A percentile compares a stretch with the other conserved stretches of the same genome.
phyloP scores from a whole-genome alignment of 352 stramenopile genomes.

The Elongisporangium anandrum region DNA sequence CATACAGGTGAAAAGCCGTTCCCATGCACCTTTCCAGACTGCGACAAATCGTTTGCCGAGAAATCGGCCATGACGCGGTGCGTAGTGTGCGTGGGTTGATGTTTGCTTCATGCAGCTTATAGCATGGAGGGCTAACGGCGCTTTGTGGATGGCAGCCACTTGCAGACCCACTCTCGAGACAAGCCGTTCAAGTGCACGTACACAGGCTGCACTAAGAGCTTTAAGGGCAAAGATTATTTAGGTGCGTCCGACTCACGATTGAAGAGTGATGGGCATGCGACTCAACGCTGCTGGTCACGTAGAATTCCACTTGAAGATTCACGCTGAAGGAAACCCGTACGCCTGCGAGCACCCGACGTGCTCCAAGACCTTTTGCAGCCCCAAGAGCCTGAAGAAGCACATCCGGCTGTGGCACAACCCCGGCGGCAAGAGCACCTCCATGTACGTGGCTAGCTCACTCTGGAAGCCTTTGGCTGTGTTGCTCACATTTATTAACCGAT shows the following conservation, averaged over 20 bases:
- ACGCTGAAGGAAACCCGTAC: constrained; percentile 76
- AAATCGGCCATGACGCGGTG: constrained; percentile 86
- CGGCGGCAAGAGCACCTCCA: constrained; percentile 76
- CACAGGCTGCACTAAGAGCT: constrained; percentile 81
- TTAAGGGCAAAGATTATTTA: constrained; percentile 85
- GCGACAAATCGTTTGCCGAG: constrained; percentile 86
- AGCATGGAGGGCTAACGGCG: no score
- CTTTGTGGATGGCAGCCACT: constrained; percentile 37
- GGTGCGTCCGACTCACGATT: constrained; percentile 8
- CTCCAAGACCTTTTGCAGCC: constrained; percentile 82
- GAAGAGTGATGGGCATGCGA: not conserved
- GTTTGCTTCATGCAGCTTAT: not conserved
- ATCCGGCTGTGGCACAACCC: constrained; percentile 81
- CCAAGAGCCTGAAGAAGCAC: constrained; percentile 83
- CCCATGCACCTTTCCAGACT: constrained; percentile 73
- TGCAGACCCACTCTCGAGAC: constrained; percentile 80
- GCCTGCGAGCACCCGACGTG: constrained; percentile 75
- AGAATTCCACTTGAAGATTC: constrained; percentile 85
- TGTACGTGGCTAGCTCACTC: constrained; percentile 19
- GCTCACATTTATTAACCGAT: not conserved
- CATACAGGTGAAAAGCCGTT: constrained; percentile 89
- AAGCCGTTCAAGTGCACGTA: constrained; percentile 88
- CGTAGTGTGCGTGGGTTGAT: not conserved
- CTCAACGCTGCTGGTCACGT: not conserved
- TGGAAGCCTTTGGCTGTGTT: not conserved